A percentile compares a stretch with the other conserved stretches of the same genome.
Evolutionary conservation across 768 basidiomycete species (phyloP).

Genomic region (Lanmaoa rubissima): DNA sequence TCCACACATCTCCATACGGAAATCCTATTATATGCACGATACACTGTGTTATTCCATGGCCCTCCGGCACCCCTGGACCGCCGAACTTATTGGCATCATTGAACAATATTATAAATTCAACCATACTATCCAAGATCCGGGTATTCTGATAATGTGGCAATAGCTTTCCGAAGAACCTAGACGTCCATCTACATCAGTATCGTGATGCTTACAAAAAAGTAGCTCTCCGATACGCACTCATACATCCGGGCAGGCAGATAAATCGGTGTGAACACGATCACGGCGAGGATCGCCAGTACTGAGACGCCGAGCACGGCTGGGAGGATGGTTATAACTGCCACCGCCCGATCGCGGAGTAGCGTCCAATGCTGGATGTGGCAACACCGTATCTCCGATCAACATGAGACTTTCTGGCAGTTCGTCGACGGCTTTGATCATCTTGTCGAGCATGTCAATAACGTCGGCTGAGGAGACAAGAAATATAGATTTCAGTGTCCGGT

Average conservation of each 20-base stretch:
- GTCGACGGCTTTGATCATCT: conserved; percentile 21
- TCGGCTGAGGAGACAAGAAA: conserved; percentile 5
- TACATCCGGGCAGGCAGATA: conserved; percentile 1
- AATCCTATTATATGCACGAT: too few species aligned
- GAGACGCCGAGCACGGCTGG: conserved; percentile 22
- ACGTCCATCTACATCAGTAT: not conserved
- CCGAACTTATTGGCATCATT: too few species aligned
- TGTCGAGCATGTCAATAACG: conserved; percentile 14
- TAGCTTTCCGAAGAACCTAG: not conserved
- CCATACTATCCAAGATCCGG: conserved; percentile 3
- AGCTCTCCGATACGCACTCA: conserved; percentile 7
- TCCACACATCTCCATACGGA: too few species aligned
- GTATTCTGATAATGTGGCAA: not conserved
- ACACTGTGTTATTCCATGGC: too few species aligned
- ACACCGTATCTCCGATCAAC: conserved; percentile 14
- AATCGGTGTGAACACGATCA: conserved; percentile 6
- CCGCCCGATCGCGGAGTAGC: conserved; percentile 1
- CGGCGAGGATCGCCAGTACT: conserved; percentile 11
- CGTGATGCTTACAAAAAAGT: not conserved
- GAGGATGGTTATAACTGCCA: conserved; percentile 6
- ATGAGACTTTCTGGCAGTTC: conserved; percentile 14
- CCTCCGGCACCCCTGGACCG: too few species aligned
- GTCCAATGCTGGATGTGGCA: conserved; percentile 23
- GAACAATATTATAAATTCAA: too few species aligned
- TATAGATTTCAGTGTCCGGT: not conserved